A percentile compares a stretch with the other conserved stretches of the same genome.
These are phyloP conservation scores for Colletotrichum noveboracense DNA, from an alignment of 2,329 filamentous ascomycete genomes.

Conservation along the genomic window DNA sequence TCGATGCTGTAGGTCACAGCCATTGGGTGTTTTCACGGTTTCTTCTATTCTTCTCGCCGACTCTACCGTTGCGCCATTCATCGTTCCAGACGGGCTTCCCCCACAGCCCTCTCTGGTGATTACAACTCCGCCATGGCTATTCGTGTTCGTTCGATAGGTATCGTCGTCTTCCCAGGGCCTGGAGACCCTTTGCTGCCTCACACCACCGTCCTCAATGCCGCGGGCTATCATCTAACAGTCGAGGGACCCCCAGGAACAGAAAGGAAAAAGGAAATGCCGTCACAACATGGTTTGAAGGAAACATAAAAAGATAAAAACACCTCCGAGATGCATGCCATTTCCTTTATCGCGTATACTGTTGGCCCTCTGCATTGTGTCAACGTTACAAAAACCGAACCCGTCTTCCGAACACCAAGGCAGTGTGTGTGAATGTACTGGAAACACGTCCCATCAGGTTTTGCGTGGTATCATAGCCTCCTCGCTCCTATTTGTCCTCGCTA, in stretches of 20 bases:
- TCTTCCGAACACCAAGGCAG: slow-evolving; percentile 23
- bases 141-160: not conserved
- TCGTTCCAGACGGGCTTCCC: not conserved
- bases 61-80: not conserved
- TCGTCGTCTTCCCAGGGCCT: not conserved
- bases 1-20: not conserved
- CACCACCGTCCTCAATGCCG: not conserved
- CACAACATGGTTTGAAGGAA: not conserved
- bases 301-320: slow-evolving; percentile 1
- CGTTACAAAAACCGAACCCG: slow-evolving; percentile 19
- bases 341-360: slow-evolving; percentile 23
- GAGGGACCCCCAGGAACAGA: not conserved
- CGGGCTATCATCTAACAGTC: not conserved
- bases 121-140: not conserved
- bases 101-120: not conserved
- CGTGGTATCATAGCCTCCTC: slow-evolving; percentile 24
- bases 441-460: slow-evolving; percentile 19
- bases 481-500: slow-evolving; percentile 10
- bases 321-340: slow-evolving; percentile 22
- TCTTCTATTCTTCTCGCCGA: not conserved
- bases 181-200: not conserved
- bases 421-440: slow-evolving; percentile 22
- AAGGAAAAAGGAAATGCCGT: not conserved
- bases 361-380: slow-evolving; percentile 20
- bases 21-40: not conserved